These are phyloP conservation scores for Mortierella sp. DNA, from an alignment of 371 early-diverging fungal genomes.

Conservation along the genomic window DNA sequence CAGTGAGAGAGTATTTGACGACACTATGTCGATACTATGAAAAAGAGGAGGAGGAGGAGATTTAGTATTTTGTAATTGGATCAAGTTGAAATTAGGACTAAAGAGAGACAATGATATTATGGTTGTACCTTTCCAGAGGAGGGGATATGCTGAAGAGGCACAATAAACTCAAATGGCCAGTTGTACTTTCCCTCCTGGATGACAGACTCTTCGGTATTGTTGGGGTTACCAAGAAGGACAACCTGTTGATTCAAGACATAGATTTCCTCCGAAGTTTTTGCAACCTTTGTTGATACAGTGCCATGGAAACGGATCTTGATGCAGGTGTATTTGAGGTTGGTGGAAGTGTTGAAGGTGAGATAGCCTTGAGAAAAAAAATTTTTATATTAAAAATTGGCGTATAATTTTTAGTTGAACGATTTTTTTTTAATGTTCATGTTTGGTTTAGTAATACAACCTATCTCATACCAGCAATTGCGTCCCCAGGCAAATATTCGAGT, in stretches of 20 bases:
- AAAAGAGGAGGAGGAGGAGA: not conserved
- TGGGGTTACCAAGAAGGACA: constrained; percentile 49
- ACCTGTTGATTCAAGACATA: constrained; percentile 43
- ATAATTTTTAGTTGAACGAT: not conserved
- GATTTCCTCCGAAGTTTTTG: constrained; percentile 35
- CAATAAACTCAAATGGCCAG: constrained; percentile 41
- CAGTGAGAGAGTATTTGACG: constrained; percentile 41
- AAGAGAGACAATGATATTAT: not conserved
- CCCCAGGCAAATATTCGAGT: constrained; percentile 26
- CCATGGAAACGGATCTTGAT: constrained; percentile 44
- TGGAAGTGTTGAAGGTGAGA: constrained; percentile 20
- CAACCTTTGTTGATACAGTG: constrained; percentile 33
- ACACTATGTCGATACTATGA: constrained; percentile 46
- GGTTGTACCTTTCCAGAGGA: constrained; percentile 42
- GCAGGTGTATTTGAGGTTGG: constrained; percentile 38
- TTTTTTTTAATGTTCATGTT: not conserved
- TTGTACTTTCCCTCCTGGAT: constrained; percentile 34
- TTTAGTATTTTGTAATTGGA: not conserved
- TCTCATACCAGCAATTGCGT: constrained; percentile 32
- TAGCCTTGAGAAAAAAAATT: constrained; percentile 16
- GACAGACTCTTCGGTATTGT: constrained; percentile 22
- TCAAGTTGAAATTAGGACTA: no score
- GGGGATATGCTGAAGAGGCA: constrained; percentile 39
- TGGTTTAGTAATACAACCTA: no score
- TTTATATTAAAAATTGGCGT: not conserved